phyloP scores from a whole-genome alignment of 331 rosid species.

The Acacia concinna region DNA sequence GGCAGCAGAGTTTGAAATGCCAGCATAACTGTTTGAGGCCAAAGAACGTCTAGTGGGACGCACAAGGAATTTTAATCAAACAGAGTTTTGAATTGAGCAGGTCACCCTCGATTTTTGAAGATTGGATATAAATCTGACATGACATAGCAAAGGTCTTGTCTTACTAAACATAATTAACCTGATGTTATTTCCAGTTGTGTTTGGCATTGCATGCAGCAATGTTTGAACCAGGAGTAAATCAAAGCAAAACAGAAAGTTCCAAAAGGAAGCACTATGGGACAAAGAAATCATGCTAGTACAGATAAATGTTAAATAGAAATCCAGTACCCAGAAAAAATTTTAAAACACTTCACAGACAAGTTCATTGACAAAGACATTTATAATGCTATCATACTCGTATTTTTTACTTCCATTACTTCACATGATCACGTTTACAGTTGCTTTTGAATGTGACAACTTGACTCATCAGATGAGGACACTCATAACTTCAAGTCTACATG shows the following conservation, averaged over 20 bases:
- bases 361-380: background rate
- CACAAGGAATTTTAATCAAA: background rate
- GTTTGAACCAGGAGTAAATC: background rate
- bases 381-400: background rate
- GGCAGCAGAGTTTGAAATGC: background rate
- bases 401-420: background rate
- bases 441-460: background rate
- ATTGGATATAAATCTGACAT: background rate
- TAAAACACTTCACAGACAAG: background rate
- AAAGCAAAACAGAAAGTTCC: background rate
- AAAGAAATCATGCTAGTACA: background rate
- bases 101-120: background rate
- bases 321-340: background rate
- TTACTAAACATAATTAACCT: background rate
- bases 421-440: background rate
- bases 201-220: background rate
- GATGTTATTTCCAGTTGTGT: background rate
- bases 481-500: background rate
- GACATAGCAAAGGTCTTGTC: background rate
- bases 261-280: background rate
- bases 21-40: background rate
- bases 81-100: background rate
- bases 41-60: background rate
- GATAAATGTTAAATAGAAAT: no score
- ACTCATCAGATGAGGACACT: background rate